Percentiles rank a stretch among this genome's conserved stretches.
phyloP scores from a whole-genome alignment of 2,329 filamentous ascomycete genomes.

The Didymella keratinophila region DNA sequence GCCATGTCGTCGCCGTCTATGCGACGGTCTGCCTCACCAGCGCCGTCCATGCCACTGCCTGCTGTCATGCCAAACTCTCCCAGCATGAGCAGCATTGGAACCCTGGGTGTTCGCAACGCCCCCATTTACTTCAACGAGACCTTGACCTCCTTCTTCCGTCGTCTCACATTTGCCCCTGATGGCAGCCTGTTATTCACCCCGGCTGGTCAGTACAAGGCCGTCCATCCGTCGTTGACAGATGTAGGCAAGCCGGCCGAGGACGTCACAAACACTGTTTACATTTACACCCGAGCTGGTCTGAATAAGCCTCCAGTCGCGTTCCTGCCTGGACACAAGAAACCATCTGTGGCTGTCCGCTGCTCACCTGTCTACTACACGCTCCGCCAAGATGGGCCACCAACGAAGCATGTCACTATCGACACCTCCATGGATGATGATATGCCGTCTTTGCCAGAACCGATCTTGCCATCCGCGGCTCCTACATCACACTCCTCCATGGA shows the following conservation, averaged over 20 bases:
- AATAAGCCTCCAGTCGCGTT: slow-evolving; percentile 97
- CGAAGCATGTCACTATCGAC: slow-evolving; percentile 92
- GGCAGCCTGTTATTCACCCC: slow-evolving; percentile 93
- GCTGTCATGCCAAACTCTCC: slow-evolving; percentile 97
- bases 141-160: slow-evolving; percentile 93
- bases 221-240: slow-evolving; percentile 72
- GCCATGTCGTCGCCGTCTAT: slow-evolving; percentile 70
- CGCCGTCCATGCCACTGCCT: slow-evolving; percentile 90
- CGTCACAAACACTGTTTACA: slow-evolving; percentile 95
- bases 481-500: slow-evolving; percentile 78
- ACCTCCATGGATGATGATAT: slow-evolving; percentile 88
- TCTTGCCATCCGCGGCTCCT: slow-evolving; percentile 64
- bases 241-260: slow-evolving; percentile 79
- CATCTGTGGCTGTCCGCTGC: slow-evolving; percentile 93
- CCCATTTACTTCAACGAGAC: slow-evolving; percentile 97
- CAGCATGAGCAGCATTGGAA: slow-evolving; percentile 66
- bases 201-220: slow-evolving; percentile 91
- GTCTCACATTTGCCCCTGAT: slow-evolving; percentile 93
- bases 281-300: slow-evolving; percentile 94
- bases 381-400: slow-evolving; percentile 70
- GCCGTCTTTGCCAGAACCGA: slow-evolving; percentile 81
- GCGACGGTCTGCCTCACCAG: slow-evolving; percentile 88
- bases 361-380: slow-evolving; percentile 89
- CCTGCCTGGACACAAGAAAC: slow-evolving; percentile 96
- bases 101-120: slow-evolving; percentile 72